Percentiles rank a stretch among this genome's conserved stretches.
Conservation (phyloP, 495 filamentous ascomycete species). For the Paragyromitra xinjiangensis region DNA sequence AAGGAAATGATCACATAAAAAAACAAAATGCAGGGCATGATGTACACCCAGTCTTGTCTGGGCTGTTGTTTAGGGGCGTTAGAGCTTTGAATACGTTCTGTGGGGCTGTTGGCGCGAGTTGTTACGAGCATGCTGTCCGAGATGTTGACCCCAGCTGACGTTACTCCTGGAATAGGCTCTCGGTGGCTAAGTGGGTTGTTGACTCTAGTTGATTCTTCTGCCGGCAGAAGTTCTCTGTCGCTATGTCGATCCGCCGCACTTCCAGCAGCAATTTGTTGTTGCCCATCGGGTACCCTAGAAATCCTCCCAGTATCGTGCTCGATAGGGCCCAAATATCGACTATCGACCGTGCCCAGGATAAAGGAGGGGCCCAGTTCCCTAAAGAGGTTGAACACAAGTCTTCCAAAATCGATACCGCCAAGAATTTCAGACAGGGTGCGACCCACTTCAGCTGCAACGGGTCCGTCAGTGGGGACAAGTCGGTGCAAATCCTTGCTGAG, state of each 20-base stretch:
- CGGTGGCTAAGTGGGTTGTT: background rate
- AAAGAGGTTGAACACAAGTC: background rate
- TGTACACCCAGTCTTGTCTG: background rate
- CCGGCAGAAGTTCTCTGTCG: background rate
- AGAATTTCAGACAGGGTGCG: background rate
- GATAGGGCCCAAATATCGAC: background rate
- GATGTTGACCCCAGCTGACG: background rate
- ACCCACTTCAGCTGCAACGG: background rate
- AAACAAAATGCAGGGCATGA: background rate
- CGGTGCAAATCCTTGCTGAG: slow-evolving; percentile 1
- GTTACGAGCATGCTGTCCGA: background rate
- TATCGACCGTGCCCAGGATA: background rate
- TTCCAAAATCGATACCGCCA: background rate
- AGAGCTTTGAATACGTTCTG: background rate
- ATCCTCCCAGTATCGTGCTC: background rate
- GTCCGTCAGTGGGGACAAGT: background rate
- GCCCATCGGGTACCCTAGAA: background rate
- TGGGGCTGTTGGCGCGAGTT: too few species aligned
- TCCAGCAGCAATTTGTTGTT: background rate
- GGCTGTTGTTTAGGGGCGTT: background rate
- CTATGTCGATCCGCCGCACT: background rate
- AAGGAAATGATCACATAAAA: background rate
- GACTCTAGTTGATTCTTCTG: background rate
- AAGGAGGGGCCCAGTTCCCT: too few species aligned
- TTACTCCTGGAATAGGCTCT: background rate